phyloP scores from a whole-genome alignment of 768 basidiomycete species.

The Coprinellus micaceus region DNA sequence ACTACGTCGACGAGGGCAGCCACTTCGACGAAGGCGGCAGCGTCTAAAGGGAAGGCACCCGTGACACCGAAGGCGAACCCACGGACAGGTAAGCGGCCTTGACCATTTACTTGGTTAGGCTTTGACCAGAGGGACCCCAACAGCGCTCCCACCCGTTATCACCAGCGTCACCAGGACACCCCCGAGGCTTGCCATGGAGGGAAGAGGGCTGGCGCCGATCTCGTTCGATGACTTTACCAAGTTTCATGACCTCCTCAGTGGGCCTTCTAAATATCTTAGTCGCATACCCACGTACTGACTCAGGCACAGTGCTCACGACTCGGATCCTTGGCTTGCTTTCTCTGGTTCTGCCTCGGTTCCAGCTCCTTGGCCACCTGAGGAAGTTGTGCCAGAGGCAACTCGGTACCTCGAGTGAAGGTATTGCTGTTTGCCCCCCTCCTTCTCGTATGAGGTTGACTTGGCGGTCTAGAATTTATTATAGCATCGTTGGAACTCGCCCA shows the following conservation, averaged over 20 bases:
- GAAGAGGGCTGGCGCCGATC: slow-evolving; percentile 9
- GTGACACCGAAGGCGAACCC: slow-evolving; percentile 43
- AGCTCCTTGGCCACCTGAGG: slow-evolving; percentile 60
- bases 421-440: not conserved
- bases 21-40: slow-evolving; percentile 21
- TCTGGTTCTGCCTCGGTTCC: slow-evolving; percentile 61
- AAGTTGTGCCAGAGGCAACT: slow-evolving; percentile 52
- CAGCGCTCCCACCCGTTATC: slow-evolving; percentile 29
- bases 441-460: not conserved
- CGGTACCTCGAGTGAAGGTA: slow-evolving; percentile 42
- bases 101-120: slow-evolving; percentile 2
- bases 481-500: slow-evolving; percentile 70
- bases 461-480: slow-evolving; percentile 51
- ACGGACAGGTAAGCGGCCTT: slow-evolving; percentile 30
- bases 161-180: slow-evolving; percentile 24
- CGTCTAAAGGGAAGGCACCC: slow-evolving; percentile 23
- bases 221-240: slow-evolving; percentile 39
- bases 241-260: slow-evolving; percentile 54
- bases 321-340: slow-evolving; percentile 70
- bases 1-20: slow-evolving; percentile 26
- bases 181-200: slow-evolving; percentile 22
- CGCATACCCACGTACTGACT: not conserved
- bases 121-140: not conserved
- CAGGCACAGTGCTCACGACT: slow-evolving; percentile 46
- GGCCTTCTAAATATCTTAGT: slow-evolving; percentile 18